Base-by-base conservation (phyloP, 495 filamentous ascomycete genomes). In the Penicillium antarcticum region DNA sequence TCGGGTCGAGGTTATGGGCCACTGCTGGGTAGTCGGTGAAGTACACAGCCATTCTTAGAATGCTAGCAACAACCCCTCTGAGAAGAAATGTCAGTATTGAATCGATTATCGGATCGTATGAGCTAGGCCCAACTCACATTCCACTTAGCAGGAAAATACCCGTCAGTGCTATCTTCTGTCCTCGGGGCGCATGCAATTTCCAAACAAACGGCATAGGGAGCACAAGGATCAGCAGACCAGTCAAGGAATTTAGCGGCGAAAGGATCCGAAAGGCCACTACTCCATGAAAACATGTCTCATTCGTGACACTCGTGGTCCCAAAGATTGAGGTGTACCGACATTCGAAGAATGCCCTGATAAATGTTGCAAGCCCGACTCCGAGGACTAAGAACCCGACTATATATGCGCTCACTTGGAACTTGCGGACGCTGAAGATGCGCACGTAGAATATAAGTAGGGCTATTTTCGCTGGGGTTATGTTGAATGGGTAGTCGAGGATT, bases 161-260 rank as follows among this genome's bases (percentile, higher is more conserved):
- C 5, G 61, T 61, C 46, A 65, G 14, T 2, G 52, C 61, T 7
- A 65, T 19, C 38, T 57, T 65, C 19, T 61, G 57, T 21, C 32
- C 34, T 34, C 46, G 11, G 0, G 38, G 26, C 10, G 50, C 49
- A 41, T 59, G 61, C 14, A 65, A 26, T 1, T 45, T 53, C 71
- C 68, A 67, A 11, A 73, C 58, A 33, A 70, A 60, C 18, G 65
- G 75, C 57, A 79, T 67, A 17, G 69, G 75, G 45, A 72, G 56
- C 12, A 69, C 45, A 16, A 71, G 66, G 26, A 71, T 65, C 43
- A 60, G 18, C n/a, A 72, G 43, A 40, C 76, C 72, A 17, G 59
- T 53, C 16, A 69, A 9, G 5, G 66, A 41, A 48, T 71, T 62
- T 18, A 60, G 24, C 3, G 63, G 53, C 13, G 56, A 59, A 0